Percentiles rank a stretch among this genome's conserved stretches.
These are phyloP conservation scores for cucumber (Cucumis sativus) DNA, from an alignment of 306 rosid species.

Conservation along the genomic window Cucumber_9930_V3 NC_026660.2:11133001-11133500, in stretches of 20 bases:
- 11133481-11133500: not conserved
- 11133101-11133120: conserved; percentile 95
- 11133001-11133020: conserved; percentile 83
- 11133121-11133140: conserved; percentile 96
- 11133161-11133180: not conserved
- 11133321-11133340: conserved; percentile 96
- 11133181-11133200: not conserved
- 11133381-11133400: conserved; percentile 2
- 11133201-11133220: not conserved
- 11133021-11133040: not conserved
- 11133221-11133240: conserved; percentile 39
- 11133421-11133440: no score
- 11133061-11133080: not conserved
- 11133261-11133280: conserved; percentile 99
- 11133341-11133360: conserved; percentile 87
- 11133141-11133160: conserved; percentile 13
- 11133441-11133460: not conserved
- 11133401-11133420: not conserved
- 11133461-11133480: not conserved
- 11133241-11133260: conserved; percentile 97
- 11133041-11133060: not conserved
- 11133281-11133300: conserved; percentile 82
- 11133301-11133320: conserved; percentile 97
- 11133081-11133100: conserved; percentile 79
- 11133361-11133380: conserved; percentile 89